A percentile compares a stretch with the other conserved stretches of the same genome.
Evolutionary conservation across 2,329 filamentous ascomycete species (phyloP).

Genomic region (Ambrosiella beaveri): DNA sequence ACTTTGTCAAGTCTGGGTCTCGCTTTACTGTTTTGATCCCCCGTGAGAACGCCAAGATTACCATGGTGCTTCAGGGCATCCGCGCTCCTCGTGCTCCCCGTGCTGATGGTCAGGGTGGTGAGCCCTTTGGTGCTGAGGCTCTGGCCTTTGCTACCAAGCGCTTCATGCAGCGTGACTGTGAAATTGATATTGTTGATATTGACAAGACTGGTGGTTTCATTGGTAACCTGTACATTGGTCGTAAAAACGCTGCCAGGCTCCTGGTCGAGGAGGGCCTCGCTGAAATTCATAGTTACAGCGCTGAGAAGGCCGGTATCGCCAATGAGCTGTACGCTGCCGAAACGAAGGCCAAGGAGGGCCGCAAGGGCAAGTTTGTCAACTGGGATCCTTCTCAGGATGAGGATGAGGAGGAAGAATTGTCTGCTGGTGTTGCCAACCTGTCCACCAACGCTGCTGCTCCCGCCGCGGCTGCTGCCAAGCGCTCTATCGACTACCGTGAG

Average conservation of each 20-base stretch:
- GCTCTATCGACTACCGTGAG: constrained; percentile 71
- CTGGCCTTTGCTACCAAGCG: constrained; percentile 78
- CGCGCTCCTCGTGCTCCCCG: constrained; percentile 76
- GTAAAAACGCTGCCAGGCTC: constrained; percentile 86
- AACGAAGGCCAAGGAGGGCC: constrained; percentile 70
- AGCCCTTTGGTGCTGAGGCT: constrained; percentile 90
- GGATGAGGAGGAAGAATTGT: constrained; percentile 33
- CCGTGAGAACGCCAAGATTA: constrained; percentile 84
- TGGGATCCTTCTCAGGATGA: constrained; percentile 83
- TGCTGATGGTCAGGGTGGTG: constrained; percentile 55
- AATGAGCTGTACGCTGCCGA: constrained; percentile 77
- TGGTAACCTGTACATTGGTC: constrained; percentile 79
- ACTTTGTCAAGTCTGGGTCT: constrained; percentile 95
- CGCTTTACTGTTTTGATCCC: constrained; percentile 85
- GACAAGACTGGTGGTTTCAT: constrained; percentile 98
- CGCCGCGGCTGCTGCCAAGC: constrained; percentile 37
- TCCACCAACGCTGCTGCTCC: constrained; percentile 21
- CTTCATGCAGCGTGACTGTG: constrained; percentile 85
- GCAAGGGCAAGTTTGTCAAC: constrained; percentile 81
- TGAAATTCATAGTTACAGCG: constrained; percentile 83
- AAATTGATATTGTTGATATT: constrained; percentile 84
- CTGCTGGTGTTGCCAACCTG: constrained; percentile 27
- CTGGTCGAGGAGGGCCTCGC: constrained; percentile 89
- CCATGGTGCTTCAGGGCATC: constrained; percentile 84
- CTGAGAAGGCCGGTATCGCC: constrained; percentile 83